These are phyloP conservation scores for Tremellales sp. DNA, from an alignment of 1,284 basidiomycete genomes.

Conservation along the genomic window DNA sequence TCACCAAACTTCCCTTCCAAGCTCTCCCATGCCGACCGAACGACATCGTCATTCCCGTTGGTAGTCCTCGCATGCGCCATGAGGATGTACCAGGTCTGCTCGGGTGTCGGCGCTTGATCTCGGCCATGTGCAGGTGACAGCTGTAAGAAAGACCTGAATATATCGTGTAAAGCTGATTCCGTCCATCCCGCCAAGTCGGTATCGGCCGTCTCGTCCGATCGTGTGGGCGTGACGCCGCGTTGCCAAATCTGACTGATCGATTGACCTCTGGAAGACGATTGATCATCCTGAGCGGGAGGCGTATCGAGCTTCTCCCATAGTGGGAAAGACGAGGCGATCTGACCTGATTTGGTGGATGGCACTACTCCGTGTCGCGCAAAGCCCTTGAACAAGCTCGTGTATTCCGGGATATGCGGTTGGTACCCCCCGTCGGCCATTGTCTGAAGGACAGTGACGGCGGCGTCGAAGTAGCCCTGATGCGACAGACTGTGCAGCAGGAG, in stretches of 20 bases:
- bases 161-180: slow-evolving; percentile 18
- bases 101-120: slow-evolving; percentile 20
- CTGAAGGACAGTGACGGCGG: slow-evolving; percentile 59
- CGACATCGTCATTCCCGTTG: slow-evolving; percentile 24
- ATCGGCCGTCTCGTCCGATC: neutral
- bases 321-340: slow-evolving; percentile 4
- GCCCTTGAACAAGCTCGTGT: slow-evolving; percentile 69
- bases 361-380: slow-evolving; percentile 55
- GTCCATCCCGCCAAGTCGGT: too few relatives aligned
- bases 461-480: slow-evolving; percentile 63
- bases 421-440: slow-evolving; percentile 60
- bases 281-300: neutral
- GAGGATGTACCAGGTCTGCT: slow-evolving; percentile 32
- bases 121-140: neutral
- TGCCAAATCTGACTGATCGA: slow-evolving; percentile 27
- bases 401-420: slow-evolving; percentile 46
- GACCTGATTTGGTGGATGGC: neutral
- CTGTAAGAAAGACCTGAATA: slow-evolving; percentile 31
- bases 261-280: neutral
- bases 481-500: slow-evolving; percentile 64
- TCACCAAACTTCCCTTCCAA: slow-evolving; percentile 38
- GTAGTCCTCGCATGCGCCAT: slow-evolving; percentile 36
- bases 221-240: slow-evolving; percentile 2
- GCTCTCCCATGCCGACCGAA: slow-evolving; percentile 30
- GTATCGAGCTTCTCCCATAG: neutral